Percentiles rank a stretch among this genome's conserved stretches.
Evolutionary conservation across 1,284 basidiomycete genomes (phyloP).

Genomic region (Papiliotrema terrestris): DNA sequence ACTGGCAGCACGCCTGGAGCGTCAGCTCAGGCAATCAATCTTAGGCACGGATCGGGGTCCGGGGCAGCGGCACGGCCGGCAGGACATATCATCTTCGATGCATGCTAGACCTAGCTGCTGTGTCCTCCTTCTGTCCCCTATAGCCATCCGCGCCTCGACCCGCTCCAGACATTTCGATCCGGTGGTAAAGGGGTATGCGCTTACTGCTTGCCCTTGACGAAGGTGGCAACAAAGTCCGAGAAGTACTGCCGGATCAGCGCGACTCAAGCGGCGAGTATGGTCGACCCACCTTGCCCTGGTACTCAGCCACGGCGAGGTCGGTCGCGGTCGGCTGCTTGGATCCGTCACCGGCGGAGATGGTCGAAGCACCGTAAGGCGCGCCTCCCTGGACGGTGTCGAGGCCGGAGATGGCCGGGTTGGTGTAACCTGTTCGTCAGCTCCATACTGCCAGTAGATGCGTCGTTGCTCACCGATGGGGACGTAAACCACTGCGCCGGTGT

Average conservation of each 20-base stretch:
- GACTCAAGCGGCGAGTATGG: background rate
- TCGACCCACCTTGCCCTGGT: slow-evolving; percentile 56
- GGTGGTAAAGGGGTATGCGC: background rate
- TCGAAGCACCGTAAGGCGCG: slow-evolving; percentile 62
- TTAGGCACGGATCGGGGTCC: background rate
- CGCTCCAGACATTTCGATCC: too few relatives aligned
- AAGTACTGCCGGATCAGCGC: slow-evolving; percentile 31
- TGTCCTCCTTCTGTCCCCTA: background rate
- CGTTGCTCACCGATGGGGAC: slow-evolving; percentile 61
- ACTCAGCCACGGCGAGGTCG: slow-evolving; percentile 63
- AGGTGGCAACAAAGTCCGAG: slow-evolving; percentile 40
- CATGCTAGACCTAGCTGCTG: background rate
- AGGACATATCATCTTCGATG: background rate
- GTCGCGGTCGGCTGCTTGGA: slow-evolving; percentile 59
- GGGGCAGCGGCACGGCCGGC: background rate
- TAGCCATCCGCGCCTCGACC: background rate
- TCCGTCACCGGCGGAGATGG: slow-evolving; percentile 62
- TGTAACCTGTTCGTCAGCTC: slow-evolving; percentile 53
- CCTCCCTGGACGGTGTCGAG: slow-evolving; percentile 67
- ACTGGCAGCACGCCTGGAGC: background rate
- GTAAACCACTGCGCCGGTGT: slow-evolving; percentile 45
- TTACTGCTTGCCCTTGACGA: slow-evolving; percentile 41
- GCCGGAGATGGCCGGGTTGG: slow-evolving; percentile 58
- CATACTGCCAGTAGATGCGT: background rate
- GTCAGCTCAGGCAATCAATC: background rate